Evolutionary conservation across 352 stramenopile species (phyloP).

Genomic region (Thalassiosira hispida): DNA sequence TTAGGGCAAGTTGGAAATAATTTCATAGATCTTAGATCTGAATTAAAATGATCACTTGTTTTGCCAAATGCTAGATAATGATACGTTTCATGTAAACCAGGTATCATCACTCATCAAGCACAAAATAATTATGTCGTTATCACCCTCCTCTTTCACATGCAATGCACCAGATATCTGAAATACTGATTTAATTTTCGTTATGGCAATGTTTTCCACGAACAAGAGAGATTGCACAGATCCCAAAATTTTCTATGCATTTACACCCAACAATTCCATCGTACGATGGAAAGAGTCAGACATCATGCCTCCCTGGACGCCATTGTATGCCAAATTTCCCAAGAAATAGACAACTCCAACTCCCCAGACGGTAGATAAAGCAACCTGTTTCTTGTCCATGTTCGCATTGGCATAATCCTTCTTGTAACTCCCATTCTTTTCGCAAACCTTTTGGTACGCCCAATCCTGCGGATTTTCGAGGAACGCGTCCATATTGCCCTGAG

Average conservation of each 20-base stretch:
- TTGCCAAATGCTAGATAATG: no score
- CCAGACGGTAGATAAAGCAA: constrained; percentile 51
- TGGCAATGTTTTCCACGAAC: no score
- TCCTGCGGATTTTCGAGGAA: constrained; percentile 69
- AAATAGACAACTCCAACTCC: constrained; percentile 57
- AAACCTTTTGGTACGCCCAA: constrained; percentile 49
- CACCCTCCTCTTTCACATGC: no score
- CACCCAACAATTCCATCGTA: constrained; percentile 53
- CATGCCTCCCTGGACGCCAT: constrained; percentile 38
- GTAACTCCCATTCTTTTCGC: constrained; percentile 57
- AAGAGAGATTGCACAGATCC: no score
- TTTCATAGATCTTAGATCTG: no score
- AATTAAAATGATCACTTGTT: no score
- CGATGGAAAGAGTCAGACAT: constrained; percentile 46
- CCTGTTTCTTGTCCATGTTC: constrained; percentile 57
- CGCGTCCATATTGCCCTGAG: constrained; percentile 74
- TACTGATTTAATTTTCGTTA: no score
- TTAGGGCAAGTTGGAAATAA: no score
- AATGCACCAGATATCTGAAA: no score
- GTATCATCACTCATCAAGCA: no score
- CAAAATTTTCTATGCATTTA: neutral
- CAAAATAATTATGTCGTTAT: no score
- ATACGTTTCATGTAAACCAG: no score
- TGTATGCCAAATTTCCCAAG: constrained; percentile 53
- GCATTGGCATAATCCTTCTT: constrained; percentile 71